phyloP scores from a whole-genome alignment of 257 asterid species.

The Knoxia roxburghii region DNA sequence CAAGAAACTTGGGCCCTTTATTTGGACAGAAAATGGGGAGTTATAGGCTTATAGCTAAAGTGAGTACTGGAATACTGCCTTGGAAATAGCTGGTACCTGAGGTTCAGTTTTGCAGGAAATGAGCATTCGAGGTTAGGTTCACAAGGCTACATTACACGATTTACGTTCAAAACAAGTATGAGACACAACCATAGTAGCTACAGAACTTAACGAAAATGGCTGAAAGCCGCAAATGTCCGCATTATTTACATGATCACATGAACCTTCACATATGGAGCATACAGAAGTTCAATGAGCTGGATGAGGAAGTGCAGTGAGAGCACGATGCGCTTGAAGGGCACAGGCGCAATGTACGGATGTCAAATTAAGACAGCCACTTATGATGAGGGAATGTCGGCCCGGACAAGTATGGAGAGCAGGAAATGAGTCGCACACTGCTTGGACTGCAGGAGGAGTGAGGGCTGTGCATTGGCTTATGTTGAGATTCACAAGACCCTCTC shows the following conservation, averaged over 20 bases:
- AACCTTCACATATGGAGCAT: constrained; percentile 6
- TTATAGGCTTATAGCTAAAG: too few species aligned
- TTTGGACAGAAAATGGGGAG: too few species aligned
- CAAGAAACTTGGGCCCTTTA: too few species aligned
- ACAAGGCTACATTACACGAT: too few species aligned
- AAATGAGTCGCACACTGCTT: constrained; percentile 88
- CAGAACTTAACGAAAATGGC: neutral
- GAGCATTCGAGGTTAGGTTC: neutral
- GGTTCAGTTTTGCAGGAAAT: too few species aligned
- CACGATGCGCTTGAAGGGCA: constrained; percentile 57
- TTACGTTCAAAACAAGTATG: neutral
- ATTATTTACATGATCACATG: constrained; percentile 4
- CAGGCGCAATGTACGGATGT: constrained; percentile 90
- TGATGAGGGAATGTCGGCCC: constrained; percentile 74
- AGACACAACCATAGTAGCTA: neutral
- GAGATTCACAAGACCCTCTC: constrained; percentile 77
- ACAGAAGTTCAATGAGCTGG: constrained; percentile 52
- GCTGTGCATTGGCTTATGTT: constrained; percentile 99
- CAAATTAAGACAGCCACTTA: constrained; percentile 82
- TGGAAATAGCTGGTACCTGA: too few species aligned
- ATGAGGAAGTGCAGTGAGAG: constrained; percentile 39
- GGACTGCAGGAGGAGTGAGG: constrained; percentile 95
- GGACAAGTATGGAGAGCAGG: constrained; percentile 95
- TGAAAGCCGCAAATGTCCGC: constrained; percentile 2
- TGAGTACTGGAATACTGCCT: too few species aligned